Conservation (phyloP, 768 basidiomycete genomes). For the Jaapia argillacea region DNA sequence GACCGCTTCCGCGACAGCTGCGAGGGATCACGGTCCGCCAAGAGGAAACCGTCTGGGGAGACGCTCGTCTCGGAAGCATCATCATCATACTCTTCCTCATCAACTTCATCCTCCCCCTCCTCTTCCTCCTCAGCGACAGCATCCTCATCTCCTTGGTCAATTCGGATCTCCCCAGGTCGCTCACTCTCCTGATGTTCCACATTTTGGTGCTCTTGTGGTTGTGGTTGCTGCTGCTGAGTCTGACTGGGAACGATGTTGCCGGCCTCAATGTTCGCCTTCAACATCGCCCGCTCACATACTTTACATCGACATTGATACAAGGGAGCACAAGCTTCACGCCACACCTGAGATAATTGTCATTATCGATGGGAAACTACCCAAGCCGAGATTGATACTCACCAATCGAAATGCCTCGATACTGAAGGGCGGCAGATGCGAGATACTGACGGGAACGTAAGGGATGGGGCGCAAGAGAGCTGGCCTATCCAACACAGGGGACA, state of each 20-base stretch:
- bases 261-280: constrained; percentile 35
- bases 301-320: constrained; percentile 63
- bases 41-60: background rate
- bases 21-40: background rate
- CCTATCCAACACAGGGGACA: constrained; percentile 52
- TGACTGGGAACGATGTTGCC: constrained; percentile 24
- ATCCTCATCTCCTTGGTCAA: constrained; percentile 19
- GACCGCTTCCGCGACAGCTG: background rate
- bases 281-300: constrained; percentile 63
- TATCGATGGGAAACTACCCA: background rate
- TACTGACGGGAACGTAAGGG: constrained; percentile 54
- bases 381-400: constrained; percentile 27
- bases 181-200: background rate
- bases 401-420: constrained; percentile 47
- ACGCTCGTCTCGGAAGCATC: constrained; percentile 5
- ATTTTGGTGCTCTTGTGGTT: background rate
- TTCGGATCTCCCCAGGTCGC: background rate
- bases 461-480: constrained; percentile 56
- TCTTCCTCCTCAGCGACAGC: constrained; percentile 20
- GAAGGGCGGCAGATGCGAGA: constrained; percentile 42
- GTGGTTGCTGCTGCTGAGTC: constrained; percentile 4
- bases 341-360: constrained; percentile 33
- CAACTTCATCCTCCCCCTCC: constrained; percentile 18
- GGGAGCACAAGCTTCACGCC: constrained; percentile 66
- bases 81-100: constrained; percentile 3